These are phyloP conservation scores for Phaeosphaeria sp. DNA, from an alignment of 2,329 filamentous ascomycete genomes.

Conservation along the genomic window DNA sequence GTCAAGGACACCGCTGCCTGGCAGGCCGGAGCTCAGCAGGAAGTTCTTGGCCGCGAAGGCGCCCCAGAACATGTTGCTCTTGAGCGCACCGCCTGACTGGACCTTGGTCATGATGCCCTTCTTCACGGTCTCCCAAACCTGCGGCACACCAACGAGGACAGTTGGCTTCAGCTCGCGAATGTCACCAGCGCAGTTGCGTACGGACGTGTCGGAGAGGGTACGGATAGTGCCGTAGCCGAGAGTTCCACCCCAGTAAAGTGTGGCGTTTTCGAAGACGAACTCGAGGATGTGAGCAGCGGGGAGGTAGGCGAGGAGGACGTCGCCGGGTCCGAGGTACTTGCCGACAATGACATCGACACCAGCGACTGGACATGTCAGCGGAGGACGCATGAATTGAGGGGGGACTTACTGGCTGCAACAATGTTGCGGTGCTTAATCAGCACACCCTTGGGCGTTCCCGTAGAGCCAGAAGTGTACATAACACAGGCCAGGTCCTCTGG, in stretches of 20 bases:
- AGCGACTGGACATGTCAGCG: constrained; percentile 59
- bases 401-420: constrained; percentile 72
- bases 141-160: constrained; percentile 90
- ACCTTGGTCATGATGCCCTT: constrained; percentile 89
- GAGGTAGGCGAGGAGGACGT: constrained; percentile 86
- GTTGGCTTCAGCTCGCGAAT: constrained; percentile 91
- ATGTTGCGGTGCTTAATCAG: constrained; percentile 81
- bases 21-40: constrained; percentile 65
- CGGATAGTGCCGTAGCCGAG: constrained; percentile 93
- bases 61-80: constrained; percentile 79
- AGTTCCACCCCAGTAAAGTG: constrained; percentile 85
- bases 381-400: neutral
- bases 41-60: constrained; percentile 67
- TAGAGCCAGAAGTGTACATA: constrained; percentile 86
- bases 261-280: constrained; percentile 92
- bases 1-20: constrained; percentile 75
- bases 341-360: constrained; percentile 82
- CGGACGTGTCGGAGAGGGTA: constrained; percentile 83
- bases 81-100: constrained; percentile 71
- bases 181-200: constrained; percentile 90
- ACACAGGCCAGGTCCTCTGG: constrained; percentile 82
- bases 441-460: constrained; percentile 87
- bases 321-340: constrained; percentile 76
- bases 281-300: constrained; percentile 96
- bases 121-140: constrained; percentile 96